Conservation (phyloP, 1,284 basidiomycete genomes). For the Vanrija sp. region DNA sequence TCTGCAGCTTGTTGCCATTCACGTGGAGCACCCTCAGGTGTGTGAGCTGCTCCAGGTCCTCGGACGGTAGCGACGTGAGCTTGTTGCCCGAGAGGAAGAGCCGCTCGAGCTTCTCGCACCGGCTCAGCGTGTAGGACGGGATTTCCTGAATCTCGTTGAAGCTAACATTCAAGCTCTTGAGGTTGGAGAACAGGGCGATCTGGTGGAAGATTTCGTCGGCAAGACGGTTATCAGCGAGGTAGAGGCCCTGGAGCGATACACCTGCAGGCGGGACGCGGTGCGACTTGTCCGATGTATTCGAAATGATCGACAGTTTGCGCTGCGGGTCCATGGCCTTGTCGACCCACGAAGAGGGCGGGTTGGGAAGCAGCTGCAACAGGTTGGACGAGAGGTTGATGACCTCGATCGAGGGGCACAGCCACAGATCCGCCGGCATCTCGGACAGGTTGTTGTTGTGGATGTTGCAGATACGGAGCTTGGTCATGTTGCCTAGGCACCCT, state of each 20-base stretch:
- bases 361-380: slow-evolving; percentile 68
- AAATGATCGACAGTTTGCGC: slow-evolving; percentile 25
- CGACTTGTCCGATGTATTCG: slow-evolving; percentile 48
- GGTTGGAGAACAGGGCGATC: slow-evolving; percentile 68
- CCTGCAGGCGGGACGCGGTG: slow-evolving; percentile 19
- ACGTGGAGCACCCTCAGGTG: slow-evolving; percentile 73
- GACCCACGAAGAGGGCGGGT: slow-evolving; percentile 54
- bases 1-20: slow-evolving; percentile 92
- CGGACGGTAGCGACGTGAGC: slow-evolving; percentile 81
- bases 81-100: slow-evolving; percentile 93
- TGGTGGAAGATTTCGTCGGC: slow-evolving; percentile 76
- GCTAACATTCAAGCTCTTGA: slow-evolving; percentile 82
- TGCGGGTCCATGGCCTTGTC: slow-evolving; percentile 18
- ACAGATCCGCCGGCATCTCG: slow-evolving; percentile 70
- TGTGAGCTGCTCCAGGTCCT: slow-evolving; percentile 70
- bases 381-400: slow-evolving; percentile 88
- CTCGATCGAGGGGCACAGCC: slow-evolving; percentile 74
- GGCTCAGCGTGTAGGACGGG: slow-evolving; percentile 70
- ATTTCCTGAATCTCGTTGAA: slow-evolving; percentile 96
- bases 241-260: slow-evolving; percentile 54
- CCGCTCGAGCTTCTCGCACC: slow-evolving; percentile 67
- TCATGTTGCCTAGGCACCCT: slow-evolving; percentile 67
- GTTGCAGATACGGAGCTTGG: slow-evolving; percentile 72
- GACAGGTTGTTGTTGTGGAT: slow-evolving; percentile 89
- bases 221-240: slow-evolving; percentile 85